Evolutionary conservation across 108 stramenopile species (phyloP).

Genomic region (Nitzschia palea): DNA sequence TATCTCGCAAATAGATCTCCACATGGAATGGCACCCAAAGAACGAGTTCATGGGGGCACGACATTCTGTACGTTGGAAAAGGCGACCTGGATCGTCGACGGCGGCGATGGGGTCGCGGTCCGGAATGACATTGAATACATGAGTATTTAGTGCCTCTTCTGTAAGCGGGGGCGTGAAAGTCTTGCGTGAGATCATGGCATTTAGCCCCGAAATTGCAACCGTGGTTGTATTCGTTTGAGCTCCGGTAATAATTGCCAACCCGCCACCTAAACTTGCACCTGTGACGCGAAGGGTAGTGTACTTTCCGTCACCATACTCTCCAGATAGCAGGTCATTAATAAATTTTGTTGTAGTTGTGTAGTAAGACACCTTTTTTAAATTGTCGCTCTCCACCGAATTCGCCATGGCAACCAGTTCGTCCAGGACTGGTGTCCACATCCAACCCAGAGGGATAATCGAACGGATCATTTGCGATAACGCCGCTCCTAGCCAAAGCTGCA

Average conservation of each 20-base stretch:
- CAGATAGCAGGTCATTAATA: slow-evolving; percentile 4
- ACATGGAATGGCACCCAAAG: slow-evolving; percentile 29
- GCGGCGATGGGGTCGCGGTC: slow-evolving; percentile 60
- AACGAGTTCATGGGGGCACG: slow-evolving; percentile 13
- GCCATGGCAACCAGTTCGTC: slow-evolving; percentile 23
- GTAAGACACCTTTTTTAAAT: slow-evolving; percentile 35
- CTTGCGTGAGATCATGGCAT: slow-evolving; percentile 46
- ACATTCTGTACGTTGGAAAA: slow-evolving; percentile 12
- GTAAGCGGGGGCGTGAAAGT: slow-evolving; percentile 66
- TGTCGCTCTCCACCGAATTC: slow-evolving; percentile 13
- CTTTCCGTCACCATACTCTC: slow-evolving; percentile 1
- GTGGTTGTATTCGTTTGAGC: slow-evolving; percentile 59
- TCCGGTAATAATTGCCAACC: slow-evolving; percentile 71
- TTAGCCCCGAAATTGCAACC: slow-evolving; percentile 68
- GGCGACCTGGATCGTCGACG: slow-evolving; percentile 39
- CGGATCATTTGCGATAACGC: slow-evolving; percentile 40
- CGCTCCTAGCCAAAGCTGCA: slow-evolving; percentile 56
- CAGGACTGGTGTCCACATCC: slow-evolving; percentile 50
- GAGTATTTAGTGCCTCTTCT: slow-evolving; percentile 42
- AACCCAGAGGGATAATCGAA: slow-evolving; percentile 52
- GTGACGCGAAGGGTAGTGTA: slow-evolving; percentile 24
- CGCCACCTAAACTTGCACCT: slow-evolving; percentile 47
- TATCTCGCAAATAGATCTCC: slow-evolving; percentile 54
- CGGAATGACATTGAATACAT: slow-evolving; percentile 70
- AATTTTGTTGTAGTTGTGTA: slow-evolving; percentile 17